Evolutionary conservation across 2,329 filamentous ascomycete genomes (phyloP).

Genomic region (Thelonectria rubi): DNA sequence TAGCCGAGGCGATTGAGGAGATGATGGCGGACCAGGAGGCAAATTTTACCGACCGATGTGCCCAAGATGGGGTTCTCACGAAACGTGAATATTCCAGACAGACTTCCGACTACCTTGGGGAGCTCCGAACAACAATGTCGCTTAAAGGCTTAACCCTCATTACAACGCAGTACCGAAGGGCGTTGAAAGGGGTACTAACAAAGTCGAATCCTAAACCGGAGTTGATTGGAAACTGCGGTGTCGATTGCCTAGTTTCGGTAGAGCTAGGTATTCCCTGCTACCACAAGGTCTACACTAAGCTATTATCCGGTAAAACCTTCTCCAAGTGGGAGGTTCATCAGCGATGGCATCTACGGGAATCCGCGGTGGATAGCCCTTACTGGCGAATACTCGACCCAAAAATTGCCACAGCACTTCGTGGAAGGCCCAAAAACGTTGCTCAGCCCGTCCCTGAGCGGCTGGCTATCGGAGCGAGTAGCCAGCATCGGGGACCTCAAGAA

Average conservation of each 20-base stretch:
- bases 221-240: background rate
- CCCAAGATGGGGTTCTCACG: constrained; percentile 19
- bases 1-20: constrained; percentile 18
- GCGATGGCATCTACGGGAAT: constrained; percentile 9
- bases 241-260: background rate
- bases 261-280: background rate
- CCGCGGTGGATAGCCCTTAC: background rate
- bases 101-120: background rate
- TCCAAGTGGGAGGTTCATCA: background rate
- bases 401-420: constrained; percentile 1
- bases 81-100: constrained; percentile 5
- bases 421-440: background rate
- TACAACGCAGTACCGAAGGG: background rate
- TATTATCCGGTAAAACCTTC: background rate
- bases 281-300: background rate
- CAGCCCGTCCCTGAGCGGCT: background rate
- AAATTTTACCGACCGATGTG: constrained; percentile 13
- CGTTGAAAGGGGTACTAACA: background rate
- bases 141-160: background rate
- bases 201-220: background rate
- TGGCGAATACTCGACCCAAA: constrained; percentile 12
- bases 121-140: background rate
- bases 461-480: no score
- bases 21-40: constrained; percentile 19
- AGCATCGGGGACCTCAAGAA: no score